Evolutionary conservation across 768 basidiomycete genomes (phyloP).

Genomic region (Sarcodon sp.): DNA sequence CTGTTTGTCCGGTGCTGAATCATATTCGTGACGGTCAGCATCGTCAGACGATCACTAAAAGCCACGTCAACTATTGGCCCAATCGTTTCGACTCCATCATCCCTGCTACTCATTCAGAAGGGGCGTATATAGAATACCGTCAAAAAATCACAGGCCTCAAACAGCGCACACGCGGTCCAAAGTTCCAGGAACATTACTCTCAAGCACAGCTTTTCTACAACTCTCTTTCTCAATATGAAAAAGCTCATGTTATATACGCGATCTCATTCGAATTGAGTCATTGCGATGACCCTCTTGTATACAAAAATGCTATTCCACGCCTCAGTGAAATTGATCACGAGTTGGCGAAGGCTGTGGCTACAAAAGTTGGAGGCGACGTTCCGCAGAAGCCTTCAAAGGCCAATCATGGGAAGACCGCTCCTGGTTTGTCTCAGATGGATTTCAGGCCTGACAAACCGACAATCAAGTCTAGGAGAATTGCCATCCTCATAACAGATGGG

Average conservation of each 20-base stretch:
- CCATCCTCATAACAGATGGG: slow-evolving; percentile 64
- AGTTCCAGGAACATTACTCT: slow-evolving; percentile 68
- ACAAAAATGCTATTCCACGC: slow-evolving; percentile 50
- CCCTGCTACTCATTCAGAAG: slow-evolving; percentile 34
- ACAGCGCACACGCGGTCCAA: slow-evolving; percentile 47
- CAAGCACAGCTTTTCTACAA: slow-evolving; percentile 81
- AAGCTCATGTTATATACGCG: slow-evolving; percentile 55
- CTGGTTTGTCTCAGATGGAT: slow-evolving; percentile 45
- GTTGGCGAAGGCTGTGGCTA: slow-evolving; percentile 57
- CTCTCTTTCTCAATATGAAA: slow-evolving; percentile 58
- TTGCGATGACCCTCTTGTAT: slow-evolving; percentile 65
- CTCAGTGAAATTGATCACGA: slow-evolving; percentile 66
- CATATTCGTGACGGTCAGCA: slow-evolving; percentile 49
- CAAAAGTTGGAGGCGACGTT: slow-evolving; percentile 44
- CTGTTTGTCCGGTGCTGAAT: slow-evolving; percentile 64
- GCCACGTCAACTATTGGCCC: slow-evolving; percentile 69
- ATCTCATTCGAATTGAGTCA: slow-evolving; percentile 78
- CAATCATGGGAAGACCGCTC: slow-evolving; percentile 47
- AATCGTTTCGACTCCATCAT: slow-evolving; percentile 45
- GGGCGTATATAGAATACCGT: slow-evolving; percentile 48
- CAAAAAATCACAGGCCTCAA: slow-evolving; percentile 41
- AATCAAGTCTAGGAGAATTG: slow-evolving; percentile 58
- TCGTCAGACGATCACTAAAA: slow-evolving; percentile 45
- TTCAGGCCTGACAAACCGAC: slow-evolving; percentile 43
- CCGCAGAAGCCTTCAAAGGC: slow-evolving; percentile 35